Evolutionary conservation across 2,329 filamentous ascomycete genomes (phyloP).

Genomic region (Claviceps sp.): DNA sequence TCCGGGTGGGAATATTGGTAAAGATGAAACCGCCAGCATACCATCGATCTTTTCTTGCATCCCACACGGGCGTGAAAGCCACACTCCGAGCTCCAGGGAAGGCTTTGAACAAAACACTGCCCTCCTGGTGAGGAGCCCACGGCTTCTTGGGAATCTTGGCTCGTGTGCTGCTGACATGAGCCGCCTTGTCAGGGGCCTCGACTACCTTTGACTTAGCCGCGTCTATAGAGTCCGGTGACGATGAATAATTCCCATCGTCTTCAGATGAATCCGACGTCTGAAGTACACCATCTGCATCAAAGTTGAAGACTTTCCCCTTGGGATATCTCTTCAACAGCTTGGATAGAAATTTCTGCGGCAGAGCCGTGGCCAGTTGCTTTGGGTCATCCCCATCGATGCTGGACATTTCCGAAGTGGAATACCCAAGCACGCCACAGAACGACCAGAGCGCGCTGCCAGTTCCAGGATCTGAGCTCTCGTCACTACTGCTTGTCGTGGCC

Average conservation of each 20-base stretch:
- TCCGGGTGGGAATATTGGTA: conserved; percentile 27
- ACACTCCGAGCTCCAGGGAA: conserved; percentile 32
- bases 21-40: conserved; percentile 37
- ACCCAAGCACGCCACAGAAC: conserved; percentile 23
- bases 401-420: conserved; percentile 19
- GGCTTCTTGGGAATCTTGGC: neutral
- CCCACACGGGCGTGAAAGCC: conserved; percentile 35
- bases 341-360: conserved; percentile 26
- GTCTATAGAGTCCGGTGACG: neutral
- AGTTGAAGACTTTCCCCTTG: conserved; percentile 31
- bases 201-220: neutral
- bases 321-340: conserved; percentile 31
- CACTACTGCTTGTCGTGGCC: conserved; percentile 10
- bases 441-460: neutral
- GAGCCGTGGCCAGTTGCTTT: conserved; percentile 3
- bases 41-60: conserved; percentile 30
- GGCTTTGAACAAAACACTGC: conserved; percentile 15
- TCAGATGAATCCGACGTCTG: conserved; percentile 18
- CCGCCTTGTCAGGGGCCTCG: neutral
- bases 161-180: neutral
- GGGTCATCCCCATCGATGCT: conserved; percentile 15
- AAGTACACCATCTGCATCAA: conserved; percentile 23
- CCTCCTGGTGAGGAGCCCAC: conserved; percentile 9
- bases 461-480: conserved; percentile 6
- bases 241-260: conserved; percentile 8